Evolutionary conservation across 345 rosid genomes (phyloP), one percentile per base, ranked within the genome.

Genomic region (Odontarrhena argentea): DNA sequence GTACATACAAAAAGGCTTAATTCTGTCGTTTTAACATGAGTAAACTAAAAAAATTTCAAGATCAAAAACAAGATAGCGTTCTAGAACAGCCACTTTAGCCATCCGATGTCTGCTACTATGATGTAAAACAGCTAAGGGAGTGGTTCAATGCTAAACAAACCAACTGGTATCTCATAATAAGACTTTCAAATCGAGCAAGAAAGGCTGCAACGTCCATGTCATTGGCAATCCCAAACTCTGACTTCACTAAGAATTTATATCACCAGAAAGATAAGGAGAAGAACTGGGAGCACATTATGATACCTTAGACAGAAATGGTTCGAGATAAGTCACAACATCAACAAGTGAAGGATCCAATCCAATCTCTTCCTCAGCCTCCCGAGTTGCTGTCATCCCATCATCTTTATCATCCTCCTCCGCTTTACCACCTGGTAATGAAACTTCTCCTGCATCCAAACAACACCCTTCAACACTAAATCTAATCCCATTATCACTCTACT

Each of bases 221-320:
- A 26, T 12, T 8, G 15, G 8, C 30, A 55, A 67, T 44, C 14
- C 47, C 46, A 46, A 26, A 18, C 38, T 58, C 18, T 15, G 8
- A 68, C 28, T 43, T 56, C 40, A 4, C 52, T 13, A 14, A 26
- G 7, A 62, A 54, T 30, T 62, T 35, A 49, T 3, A 25, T 54
- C 26, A 25, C 42, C 60, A 35, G 45, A 15, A 46, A 49, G 40
- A 50, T 14, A 51, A 36, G 15, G 2, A 72, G 67, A 73, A 73
- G 67, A 73, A 51, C 0, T 2, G 12, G 9, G 30, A 45, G 8
- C 38, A 15, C 5, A 7, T 14, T 44, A 32, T 25, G 6, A 52
- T 82, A 90, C 99, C 99, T 90, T 93, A 7, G 99, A 88, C 13
- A 90, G 74, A 78, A 90, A 90, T 4, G 99, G 99, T 71, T 93